Conservation (phyloP, 768 basidiomycete species). For the Leccinum longicurvipes region DNA sequence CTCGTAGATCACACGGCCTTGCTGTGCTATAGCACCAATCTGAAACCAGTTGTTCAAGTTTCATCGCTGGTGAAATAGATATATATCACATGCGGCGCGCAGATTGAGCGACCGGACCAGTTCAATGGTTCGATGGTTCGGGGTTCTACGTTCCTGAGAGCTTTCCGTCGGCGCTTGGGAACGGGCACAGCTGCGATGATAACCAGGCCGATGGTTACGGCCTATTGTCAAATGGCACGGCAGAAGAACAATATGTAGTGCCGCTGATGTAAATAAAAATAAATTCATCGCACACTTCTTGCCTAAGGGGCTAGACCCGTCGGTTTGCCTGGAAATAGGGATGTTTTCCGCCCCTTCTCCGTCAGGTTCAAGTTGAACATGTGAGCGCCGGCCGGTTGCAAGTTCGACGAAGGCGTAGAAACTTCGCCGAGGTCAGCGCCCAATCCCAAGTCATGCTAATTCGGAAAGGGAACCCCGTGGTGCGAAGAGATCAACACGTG, state of each 20-base stretch:
- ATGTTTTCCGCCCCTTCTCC: not conserved
- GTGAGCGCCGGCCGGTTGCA: not conserved
- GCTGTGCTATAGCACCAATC: not conserved
- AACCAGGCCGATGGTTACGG: not conserved
- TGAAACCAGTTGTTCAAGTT: not conserved
- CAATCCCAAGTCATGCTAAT: not conserved
- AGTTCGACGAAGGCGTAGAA: not conserved
- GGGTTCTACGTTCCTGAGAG: not conserved
- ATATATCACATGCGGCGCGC: not conserved
- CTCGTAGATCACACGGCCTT: not conserved
- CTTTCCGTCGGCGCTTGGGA: not conserved
- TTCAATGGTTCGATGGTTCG: not conserved
- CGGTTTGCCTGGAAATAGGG: not conserved
- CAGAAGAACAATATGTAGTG: not conserved
- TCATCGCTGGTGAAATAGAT: not conserved
- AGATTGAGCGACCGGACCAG: not conserved
- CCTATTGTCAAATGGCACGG: not conserved
- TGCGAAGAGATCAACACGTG: not conserved
- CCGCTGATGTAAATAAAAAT: not conserved
- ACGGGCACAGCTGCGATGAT: slow-evolving; percentile 1
- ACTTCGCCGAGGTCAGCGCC: not conserved
- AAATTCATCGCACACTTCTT: not conserved
- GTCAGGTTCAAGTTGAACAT: not conserved
- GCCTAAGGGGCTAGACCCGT: not conserved
- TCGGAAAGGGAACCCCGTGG: not conserved